phyloP scores from a whole-genome alignment of 1,284 basidiomycete species.

The Wallemia hederae region DNA sequence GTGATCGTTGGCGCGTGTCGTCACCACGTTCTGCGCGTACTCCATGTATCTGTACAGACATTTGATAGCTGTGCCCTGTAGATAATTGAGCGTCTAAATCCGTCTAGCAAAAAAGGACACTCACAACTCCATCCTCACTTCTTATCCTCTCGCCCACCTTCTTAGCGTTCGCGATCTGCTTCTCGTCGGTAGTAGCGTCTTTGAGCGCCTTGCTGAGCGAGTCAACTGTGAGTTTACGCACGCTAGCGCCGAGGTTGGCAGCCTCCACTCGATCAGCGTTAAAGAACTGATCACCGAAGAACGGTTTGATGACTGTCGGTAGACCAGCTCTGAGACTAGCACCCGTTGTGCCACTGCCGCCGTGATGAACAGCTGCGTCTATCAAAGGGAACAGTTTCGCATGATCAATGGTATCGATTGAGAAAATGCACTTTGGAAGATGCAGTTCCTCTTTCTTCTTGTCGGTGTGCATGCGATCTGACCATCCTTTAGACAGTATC shows the following conservation, averaged over 20 bases:
- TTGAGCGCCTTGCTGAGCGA: slow-evolving; percentile 43
- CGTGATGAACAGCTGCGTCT: slow-evolving; percentile 33
- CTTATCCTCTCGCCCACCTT: slow-evolving; percentile 57
- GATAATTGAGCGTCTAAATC: not conserved
- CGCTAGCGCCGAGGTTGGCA: slow-evolving; percentile 56
- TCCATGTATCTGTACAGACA: not conserved
- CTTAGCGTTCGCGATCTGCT: slow-evolving; percentile 58
- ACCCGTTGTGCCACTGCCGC: slow-evolving; percentile 82
- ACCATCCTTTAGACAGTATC: slow-evolving; percentile 93
- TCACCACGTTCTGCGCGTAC: not conserved
- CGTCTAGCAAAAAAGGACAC: not conserved
- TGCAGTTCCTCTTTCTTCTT: slow-evolving; percentile 23
- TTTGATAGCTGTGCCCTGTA: not conserved
- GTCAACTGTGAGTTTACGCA: slow-evolving; percentile 56
- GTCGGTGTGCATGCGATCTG: slow-evolving; percentile 51
- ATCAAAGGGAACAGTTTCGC: slow-evolving; percentile 88
- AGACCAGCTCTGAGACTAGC: slow-evolving; percentile 54
- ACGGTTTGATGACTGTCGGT: slow-evolving; percentile 58
- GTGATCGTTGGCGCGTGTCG: not conserved
- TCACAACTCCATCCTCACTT: slow-evolving; percentile 17
- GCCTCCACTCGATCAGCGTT: slow-evolving; percentile 87
- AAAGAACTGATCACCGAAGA: slow-evolving; percentile 43
- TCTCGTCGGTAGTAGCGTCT: slow-evolving; percentile 53
- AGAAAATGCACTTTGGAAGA: slow-evolving; percentile 44
- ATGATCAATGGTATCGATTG: slow-evolving; percentile 67